A percentile compares a stretch with the other conserved stretches of the same genome.
Conservation (phyloP, 495 filamentous ascomycete genomes). For the Penicillium canescens region DNA sequence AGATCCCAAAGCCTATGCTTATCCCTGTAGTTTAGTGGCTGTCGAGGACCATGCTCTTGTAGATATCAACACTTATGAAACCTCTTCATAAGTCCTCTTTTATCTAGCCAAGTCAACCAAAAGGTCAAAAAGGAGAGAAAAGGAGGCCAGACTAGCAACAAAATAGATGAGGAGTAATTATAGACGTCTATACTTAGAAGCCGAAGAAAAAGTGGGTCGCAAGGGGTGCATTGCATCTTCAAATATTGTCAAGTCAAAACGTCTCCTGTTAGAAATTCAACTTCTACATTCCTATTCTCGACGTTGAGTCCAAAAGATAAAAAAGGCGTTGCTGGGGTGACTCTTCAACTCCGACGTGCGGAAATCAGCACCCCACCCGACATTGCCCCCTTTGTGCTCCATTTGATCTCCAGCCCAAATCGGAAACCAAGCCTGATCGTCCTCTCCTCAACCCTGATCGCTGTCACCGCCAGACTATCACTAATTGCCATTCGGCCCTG, state of each 20-base stretch:
- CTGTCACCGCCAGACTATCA: conserved; percentile 11
- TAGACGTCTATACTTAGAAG: conserved; percentile 1
- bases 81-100: no score
- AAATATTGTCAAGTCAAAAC: background rate
- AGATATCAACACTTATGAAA: no score
- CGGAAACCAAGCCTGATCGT: conserved; percentile 12
- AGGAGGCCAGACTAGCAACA: background rate
- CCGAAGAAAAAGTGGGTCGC: conserved; percentile 4
- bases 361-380: conserved; percentile 13
- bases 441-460: conserved; percentile 3
- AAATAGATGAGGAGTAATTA: background rate
- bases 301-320: background rate
- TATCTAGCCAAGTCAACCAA: no score
- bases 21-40: no score
- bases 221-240: conserved; percentile 8
- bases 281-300: background rate
- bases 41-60: no score
- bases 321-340: conserved; percentile 25
- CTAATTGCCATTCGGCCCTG: conserved; percentile 36
- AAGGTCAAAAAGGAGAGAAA: background rate
- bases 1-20: no score
- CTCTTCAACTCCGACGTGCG: conserved; percentile 11
- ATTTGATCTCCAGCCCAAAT: conserved; percentile 8
- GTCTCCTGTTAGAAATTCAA: background rate
- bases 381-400: conserved; percentile 6